phyloP scores from a whole-genome alignment of 768 basidiomycete genomes.

The Amanita muscaria region DNA sequence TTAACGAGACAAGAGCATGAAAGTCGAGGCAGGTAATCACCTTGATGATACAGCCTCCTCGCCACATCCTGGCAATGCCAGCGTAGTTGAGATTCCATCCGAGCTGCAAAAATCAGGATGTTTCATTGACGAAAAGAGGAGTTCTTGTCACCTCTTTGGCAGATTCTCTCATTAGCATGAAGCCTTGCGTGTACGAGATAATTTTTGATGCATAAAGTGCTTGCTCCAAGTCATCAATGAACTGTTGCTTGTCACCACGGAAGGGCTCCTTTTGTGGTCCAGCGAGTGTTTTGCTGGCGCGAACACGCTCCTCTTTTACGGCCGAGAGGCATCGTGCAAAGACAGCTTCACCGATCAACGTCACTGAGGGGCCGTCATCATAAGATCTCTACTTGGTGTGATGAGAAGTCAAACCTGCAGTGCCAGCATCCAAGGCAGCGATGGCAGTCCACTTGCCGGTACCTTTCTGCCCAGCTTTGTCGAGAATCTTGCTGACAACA shows the following conservation, averaged over 20 bases:
- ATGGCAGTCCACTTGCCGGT: constrained; percentile 99
- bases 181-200: constrained; percentile 98
- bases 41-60: constrained; percentile 99
- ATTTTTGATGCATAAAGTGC: constrained; percentile 99
- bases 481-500: constrained; percentile 89
- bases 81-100: constrained; percentile 94
- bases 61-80: constrained; percentile 99
- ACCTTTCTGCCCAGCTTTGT: constrained; percentile 96
- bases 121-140: not conserved
- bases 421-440: constrained; percentile 88
- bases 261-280: constrained; percentile 91
- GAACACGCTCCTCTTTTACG: constrained; percentile 91
- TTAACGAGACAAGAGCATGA: not conserved
- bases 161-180: constrained; percentile 98
- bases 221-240: constrained; percentile 98
- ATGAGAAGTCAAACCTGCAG: constrained; percentile 47
- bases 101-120: constrained; percentile 32
- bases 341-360: constrained; percentile 98
- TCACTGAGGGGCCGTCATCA: constrained; percentile 47
- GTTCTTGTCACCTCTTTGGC: constrained; percentile 67
- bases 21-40: constrained; percentile 22
- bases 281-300: constrained; percentile 84
- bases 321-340: constrained; percentile 97
- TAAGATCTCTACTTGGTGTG: constrained; percentile 4
- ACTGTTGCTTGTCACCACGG: constrained; percentile 96